A percentile compares a stretch with the other conserved stretches of the same genome.
These are phyloP conservation scores for Colletotrichum sp. DNA, from an alignment of 2,329 filamentous ascomycete species.

Conservation along the genomic window DNA sequence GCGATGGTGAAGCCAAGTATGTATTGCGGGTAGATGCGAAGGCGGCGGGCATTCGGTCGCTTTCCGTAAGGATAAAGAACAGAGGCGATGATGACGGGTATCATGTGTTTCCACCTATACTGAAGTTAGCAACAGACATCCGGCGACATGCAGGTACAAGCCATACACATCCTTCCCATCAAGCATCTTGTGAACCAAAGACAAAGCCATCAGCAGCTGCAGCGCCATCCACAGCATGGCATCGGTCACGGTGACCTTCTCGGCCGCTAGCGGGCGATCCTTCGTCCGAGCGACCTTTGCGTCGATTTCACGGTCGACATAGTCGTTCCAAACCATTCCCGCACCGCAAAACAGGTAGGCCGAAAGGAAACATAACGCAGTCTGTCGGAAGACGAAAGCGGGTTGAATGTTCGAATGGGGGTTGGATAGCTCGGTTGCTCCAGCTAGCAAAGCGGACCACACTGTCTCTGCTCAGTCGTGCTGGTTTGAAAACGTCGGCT, in stretches of 20 bases:
- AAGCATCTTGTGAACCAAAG: constrained; percentile 11
- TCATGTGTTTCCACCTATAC: constrained; percentile 24
- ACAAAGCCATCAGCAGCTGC: constrained; percentile 9
- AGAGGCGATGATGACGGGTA: constrained; percentile 22
- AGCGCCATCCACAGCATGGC: constrained; percentile 23
- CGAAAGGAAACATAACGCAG: constrained; percentile 24
- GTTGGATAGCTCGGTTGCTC: constrained; percentile 8
- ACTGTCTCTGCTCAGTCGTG: constrained; percentile 3
- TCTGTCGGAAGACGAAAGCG: constrained; percentile 25
- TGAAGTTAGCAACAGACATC: neutral
- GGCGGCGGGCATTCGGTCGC: constrained; percentile 21
- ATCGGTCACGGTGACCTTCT: constrained; percentile 25
- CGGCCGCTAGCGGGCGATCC: constrained; percentile 28
- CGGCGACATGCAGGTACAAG: neutral
- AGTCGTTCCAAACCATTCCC: constrained; percentile 35
- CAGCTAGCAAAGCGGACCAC: constrained; percentile 15
- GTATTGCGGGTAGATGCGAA: constrained; percentile 27
- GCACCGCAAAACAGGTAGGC: constrained; percentile 31
- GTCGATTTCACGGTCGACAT: constrained; percentile 31
- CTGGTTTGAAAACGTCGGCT: too few relatives aligned
- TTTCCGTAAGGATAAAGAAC: constrained; percentile 27
- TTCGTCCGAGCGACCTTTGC: constrained; percentile 31
- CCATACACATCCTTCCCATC: constrained; percentile 16
- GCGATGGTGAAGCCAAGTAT: constrained; percentile 27
- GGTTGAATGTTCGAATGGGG: neutral